Evolutionary conservation across 495 filamentous ascomycete species (phyloP), one percentile per base, ranked within the genome.

Genomic region (Penicillium mononematosum): DNA sequence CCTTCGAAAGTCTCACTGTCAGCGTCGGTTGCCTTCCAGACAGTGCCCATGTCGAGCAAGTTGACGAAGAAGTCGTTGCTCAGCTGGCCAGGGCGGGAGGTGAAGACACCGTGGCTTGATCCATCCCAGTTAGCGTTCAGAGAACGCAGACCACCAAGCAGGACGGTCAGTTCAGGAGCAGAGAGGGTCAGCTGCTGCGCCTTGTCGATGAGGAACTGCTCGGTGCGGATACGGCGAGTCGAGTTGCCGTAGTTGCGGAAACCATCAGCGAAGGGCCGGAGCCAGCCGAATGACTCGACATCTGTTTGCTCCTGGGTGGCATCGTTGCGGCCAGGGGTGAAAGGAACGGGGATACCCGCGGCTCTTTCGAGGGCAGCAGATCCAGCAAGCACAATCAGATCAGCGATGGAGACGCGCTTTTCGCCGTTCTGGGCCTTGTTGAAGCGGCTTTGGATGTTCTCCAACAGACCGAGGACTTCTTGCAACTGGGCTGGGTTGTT

Each of bases 61-160:
- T 89, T 88, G 66, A 85, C 80, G 65, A 90, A 90, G 78, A 86
- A 90, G 74, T 90, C 87, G 66, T 87, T 88, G 69, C 83, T 87
- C 57, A 90, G 80, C 66, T 81, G 70, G 50, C 87, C 87, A 0
- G 86, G 84, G 17, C 70, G 73, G 56, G 75, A 70, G 54, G 87
- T 90, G 64, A 90, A 75, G 16, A 89, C 81, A 44, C 87, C 87
- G 54, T 78, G 64, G 32, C 68, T 55, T 14, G 84, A 87, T 51
- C 85, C 83, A 59, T 88, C 82, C 63, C 78, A 87, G 77, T 89
- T 90, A 67, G 79, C 72, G 62, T 82, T 81, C 45, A 90, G 78
- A 8, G 74, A 78, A 56, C 87, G 85, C 36, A 90, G 74, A 61
- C 87, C 87, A 55, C 86, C 87, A 16, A 89, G 66, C 0, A 90